A percentile compares a stretch with the other conserved stretches of the same genome.
phyloP scores from a whole-genome alignment of 192 early-diverging fungal species.

The Cladochytrium replicatum region DNA sequence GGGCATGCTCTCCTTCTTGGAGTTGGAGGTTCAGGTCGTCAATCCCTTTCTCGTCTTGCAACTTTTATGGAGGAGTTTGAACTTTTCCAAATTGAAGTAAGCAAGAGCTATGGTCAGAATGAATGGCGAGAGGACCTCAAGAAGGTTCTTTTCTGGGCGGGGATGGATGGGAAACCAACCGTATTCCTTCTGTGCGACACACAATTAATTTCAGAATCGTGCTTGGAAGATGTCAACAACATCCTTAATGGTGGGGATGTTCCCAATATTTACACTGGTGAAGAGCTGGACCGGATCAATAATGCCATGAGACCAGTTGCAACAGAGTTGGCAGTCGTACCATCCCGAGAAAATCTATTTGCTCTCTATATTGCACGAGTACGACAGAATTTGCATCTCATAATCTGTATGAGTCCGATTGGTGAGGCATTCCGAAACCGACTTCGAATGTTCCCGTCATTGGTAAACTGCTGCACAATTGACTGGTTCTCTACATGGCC shows the following conservation, averaged over 20 bases:
- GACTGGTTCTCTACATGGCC: constrained; percentile 62
- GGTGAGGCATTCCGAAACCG: constrained; percentile 53
- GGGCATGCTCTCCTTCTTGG: constrained; percentile 47
- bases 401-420: constrained; percentile 58
- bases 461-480: constrained; percentile 58
- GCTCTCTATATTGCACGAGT: constrained; percentile 42
- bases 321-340: constrained; percentile 29
- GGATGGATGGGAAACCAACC: constrained; percentile 45
- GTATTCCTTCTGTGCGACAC: constrained; percentile 55
- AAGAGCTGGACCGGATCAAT: constrained; percentile 46
- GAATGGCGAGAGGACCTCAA: constrained; percentile 57
- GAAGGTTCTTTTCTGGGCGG: constrained; percentile 42
- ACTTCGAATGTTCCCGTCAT: constrained; percentile 50
- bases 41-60: constrained; percentile 40
- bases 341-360: constrained; percentile 47
- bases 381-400: constrained; percentile 40
- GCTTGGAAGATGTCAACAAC: constrained; percentile 54
- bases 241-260: constrained; percentile 55
- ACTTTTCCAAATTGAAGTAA: constrained; percentile 55
- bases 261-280: constrained; percentile 50
- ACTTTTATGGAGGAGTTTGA: constrained; percentile 57
- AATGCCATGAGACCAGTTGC: constrained; percentile 47
- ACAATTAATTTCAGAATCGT: constrained; percentile 46
- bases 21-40: constrained; percentile 54
- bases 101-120: constrained; percentile 48